A percentile compares a stretch with the other conserved stretches of the same genome.
Conservation (phyloP, 2,329 filamentous ascomycete species). For the Sarocladiaceae sp. region DNA sequence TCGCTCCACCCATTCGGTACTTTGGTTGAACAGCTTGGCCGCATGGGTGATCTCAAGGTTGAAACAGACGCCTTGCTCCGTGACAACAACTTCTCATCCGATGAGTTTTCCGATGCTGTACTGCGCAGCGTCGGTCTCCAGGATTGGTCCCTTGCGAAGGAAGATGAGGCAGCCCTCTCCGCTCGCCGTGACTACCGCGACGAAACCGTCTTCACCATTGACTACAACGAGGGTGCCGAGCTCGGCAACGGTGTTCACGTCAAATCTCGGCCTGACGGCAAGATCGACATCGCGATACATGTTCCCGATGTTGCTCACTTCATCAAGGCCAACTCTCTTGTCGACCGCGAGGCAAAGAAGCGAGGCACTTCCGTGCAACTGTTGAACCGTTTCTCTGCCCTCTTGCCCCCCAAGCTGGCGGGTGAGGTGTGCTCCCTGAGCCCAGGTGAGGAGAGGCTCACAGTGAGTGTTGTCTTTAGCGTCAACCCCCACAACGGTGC, state of each 20-base stretch:
- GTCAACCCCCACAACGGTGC: constrained; percentile 75
- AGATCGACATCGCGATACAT: constrained; percentile 91
- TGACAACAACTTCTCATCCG: constrained; percentile 97
- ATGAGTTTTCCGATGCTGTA: constrained; percentile 96
- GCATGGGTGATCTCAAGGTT: constrained; percentile 95
- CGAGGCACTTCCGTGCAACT: constrained; percentile 93
- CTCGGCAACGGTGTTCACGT: constrained; percentile 91
- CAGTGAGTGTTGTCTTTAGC: constrained; percentile 88
- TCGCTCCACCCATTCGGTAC: constrained; percentile 99
- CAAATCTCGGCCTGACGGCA: constrained; percentile 74
- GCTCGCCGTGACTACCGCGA: constrained; percentile 83
- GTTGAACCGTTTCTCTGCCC: constrained; percentile 78
- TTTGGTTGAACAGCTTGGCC: constrained; percentile 90
- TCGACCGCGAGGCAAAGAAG: constrained; percentile 97
- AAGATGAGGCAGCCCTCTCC: constrained; percentile 67
- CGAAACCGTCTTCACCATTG: constrained; percentile 86
- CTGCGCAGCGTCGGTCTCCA: constrained; percentile 86
- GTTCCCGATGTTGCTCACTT: constrained; percentile 95
- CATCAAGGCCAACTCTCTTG: constrained; percentile 89
- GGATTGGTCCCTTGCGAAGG: constrained; percentile 81
- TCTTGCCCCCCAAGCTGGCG: constrained; percentile 82
- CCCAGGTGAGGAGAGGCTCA: constrained; percentile 82
- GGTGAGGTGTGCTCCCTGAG: constrained; percentile 81
- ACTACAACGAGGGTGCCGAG: constrained; percentile 80
- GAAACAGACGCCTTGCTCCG: constrained; percentile 95